These are phyloP conservation scores for Phytophthora multivora DNA, from an alignment of 352 stramenopile genomes.

Conservation along the genomic window DNA sequence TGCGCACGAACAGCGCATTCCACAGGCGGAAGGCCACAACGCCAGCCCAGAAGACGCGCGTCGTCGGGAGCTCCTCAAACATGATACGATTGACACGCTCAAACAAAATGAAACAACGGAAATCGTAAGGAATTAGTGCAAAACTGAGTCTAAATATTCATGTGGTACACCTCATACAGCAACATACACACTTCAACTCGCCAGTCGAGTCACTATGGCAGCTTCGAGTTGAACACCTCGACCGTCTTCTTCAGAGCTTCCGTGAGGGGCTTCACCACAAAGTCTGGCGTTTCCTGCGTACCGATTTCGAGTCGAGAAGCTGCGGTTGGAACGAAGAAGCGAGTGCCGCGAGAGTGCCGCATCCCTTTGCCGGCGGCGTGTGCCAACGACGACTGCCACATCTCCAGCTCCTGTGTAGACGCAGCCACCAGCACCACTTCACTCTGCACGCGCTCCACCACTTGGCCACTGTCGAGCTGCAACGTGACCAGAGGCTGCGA, in stretches of 20 bases:
- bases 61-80: conserved; percentile 39
- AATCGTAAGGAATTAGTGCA: conserved; percentile 1
- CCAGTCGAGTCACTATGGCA: conserved; percentile 34
- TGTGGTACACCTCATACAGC: not conserved
- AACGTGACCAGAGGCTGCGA: conserved; percentile 74
- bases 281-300: conserved; percentile 76
- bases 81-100: conserved; percentile 19
- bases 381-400: conserved; percentile 88
- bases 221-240: conserved; percentile 85
- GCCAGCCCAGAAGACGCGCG: conserved; percentile 51
- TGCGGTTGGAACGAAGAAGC: conserved; percentile 84
- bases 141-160: conserved; percentile 33
- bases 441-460: conserved; percentile 77
- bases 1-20: conserved; percentile 87
- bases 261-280: conserved; percentile 72
- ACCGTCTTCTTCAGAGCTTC: conserved; percentile 83
- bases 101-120: conserved; percentile 7
- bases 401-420: conserved; percentile 80
- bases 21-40: conserved; percentile 72
- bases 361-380: conserved; percentile 82
- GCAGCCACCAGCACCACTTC: conserved; percentile 80
- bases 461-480: conserved; percentile 83
- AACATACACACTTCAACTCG: conserved; percentile 15
- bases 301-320: conserved; percentile 84
- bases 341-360: conserved; percentile 79